phyloP scores from a whole-genome alignment of 495 filamentous ascomycete species.

The Trichoderma gamsii region DNA sequence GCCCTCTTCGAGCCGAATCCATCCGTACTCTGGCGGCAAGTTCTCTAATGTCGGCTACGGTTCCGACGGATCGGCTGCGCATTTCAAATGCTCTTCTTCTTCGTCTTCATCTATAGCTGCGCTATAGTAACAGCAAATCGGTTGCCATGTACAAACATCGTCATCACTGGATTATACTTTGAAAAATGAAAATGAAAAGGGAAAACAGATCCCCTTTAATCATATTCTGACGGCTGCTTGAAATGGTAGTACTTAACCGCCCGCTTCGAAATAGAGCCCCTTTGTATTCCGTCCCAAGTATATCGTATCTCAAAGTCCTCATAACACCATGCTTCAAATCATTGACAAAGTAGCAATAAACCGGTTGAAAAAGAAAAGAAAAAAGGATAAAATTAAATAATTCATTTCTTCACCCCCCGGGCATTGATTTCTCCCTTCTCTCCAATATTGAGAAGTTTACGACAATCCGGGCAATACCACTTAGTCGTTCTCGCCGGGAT shows the following conservation, averaged over 20 bases:
- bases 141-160: no score
- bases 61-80: no score
- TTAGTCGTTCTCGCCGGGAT: conserved; percentile 72
- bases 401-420: conserved; percentile 44
- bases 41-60: no score
- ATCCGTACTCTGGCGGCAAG: no score
- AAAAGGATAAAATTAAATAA: background rate
- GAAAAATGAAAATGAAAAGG: no score
- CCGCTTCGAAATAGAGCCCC: background rate
- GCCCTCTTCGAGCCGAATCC: no score
- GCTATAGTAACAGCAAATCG: no score
- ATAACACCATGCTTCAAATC: conserved; percentile 6
- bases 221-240: background rate
- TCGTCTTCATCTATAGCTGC: no score
- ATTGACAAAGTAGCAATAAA: background rate
- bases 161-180: no score
- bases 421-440: conserved; percentile 51
- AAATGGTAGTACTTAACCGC: background rate
- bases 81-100: no score
- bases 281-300: conserved; percentile 1
- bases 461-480: conserved; percentile 93
- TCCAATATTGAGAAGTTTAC: conserved; percentile 57
- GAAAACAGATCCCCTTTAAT: background rate
- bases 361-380: background rate
- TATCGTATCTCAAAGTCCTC: background rate